Evolutionary conservation across 2,329 filamentous ascomycete species (phyloP).

Genomic region (Triangularia setosa): DNA sequence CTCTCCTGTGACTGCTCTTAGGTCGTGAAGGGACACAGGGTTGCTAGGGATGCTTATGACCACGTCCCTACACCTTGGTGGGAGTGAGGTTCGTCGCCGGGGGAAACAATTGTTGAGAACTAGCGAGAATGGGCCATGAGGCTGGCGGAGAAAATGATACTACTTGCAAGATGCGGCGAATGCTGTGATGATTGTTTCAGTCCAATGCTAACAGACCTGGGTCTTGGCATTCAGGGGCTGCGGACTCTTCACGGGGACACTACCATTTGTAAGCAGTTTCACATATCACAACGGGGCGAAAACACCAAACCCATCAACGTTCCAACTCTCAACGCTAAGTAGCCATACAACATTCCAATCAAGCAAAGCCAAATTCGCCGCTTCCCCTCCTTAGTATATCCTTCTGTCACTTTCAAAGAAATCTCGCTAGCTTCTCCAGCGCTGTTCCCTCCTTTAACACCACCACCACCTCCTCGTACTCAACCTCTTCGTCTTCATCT

Average conservation of each 20-base stretch:
- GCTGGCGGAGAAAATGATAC: too few species aligned
- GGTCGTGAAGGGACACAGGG: too few species aligned
- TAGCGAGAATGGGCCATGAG: too few species aligned
- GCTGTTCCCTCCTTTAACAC: constrained; percentile 15
- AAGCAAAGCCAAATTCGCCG: background rate
- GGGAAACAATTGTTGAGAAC: too few species aligned
- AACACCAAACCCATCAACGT: background rate
- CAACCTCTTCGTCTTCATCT: constrained; percentile 7
- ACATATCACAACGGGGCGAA: background rate
- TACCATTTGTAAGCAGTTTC: background rate
- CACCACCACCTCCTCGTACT: constrained; percentile 17
- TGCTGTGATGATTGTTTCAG: background rate
- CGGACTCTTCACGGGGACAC: background rate
- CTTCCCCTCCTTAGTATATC: background rate
- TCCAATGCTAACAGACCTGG: background rate
- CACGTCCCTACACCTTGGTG: too few species aligned
- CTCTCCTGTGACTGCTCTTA: too few species aligned
- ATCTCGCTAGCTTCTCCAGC: constrained; percentile 11
- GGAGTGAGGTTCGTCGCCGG: too few species aligned
- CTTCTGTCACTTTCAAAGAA: background rate
- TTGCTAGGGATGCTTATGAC: too few species aligned
- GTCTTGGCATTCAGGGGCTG: background rate
- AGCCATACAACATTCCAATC: background rate
- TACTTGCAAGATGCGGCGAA: background rate
- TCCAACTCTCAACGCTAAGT: background rate